Evolutionary conservation across 768 basidiomycete genomes (phyloP).

Genomic region (Obba rivulosa): DNA sequence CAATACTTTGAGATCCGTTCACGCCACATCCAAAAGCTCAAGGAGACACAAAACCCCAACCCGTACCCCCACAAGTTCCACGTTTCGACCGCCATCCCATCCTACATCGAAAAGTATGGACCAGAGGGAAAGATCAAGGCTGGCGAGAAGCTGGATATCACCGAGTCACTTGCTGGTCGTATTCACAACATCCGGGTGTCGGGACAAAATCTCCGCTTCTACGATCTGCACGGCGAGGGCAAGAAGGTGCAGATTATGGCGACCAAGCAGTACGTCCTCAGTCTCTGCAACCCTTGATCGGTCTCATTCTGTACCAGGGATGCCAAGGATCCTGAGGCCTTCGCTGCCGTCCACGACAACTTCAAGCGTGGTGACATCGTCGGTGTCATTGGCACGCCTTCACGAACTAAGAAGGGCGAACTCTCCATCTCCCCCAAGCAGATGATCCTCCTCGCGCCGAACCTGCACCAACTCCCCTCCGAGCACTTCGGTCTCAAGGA

Average conservation of each 20-base stretch:
- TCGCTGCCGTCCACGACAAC: constrained; percentile 68
- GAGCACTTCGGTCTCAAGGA: constrained; percentile 94
- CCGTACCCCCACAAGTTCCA: constrained; percentile 99
- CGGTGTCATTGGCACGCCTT: constrained; percentile 84
- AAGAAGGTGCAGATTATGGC: constrained; percentile 95
- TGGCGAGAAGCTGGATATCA: constrained; percentile 58
- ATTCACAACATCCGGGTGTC: constrained; percentile 86
- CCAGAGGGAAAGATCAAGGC: constrained; percentile 61
- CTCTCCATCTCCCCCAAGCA: constrained; percentile 80
- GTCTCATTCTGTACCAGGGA: constrained; percentile 39
- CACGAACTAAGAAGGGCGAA: constrained; percentile 93
- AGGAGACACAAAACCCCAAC: constrained; percentile 79
- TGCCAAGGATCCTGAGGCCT: constrained; percentile 55
- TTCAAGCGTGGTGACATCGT: constrained; percentile 97
- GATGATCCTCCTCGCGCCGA: constrained; percentile 89
- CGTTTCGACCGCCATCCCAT: constrained; percentile 68
- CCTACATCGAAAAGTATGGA: constrained; percentile 73
- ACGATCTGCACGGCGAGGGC: constrained; percentile 92
- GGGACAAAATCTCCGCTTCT: constrained; percentile 84
- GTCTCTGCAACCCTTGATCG: neutral
- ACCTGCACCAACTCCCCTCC: constrained; percentile 93
- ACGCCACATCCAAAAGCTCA: constrained; percentile 80
- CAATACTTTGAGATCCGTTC: constrained; percentile 97
- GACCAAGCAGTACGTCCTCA: constrained; percentile 58
- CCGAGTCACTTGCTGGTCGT: constrained; percentile 78